These are phyloP conservation scores for Pseudogymnoascus sp. DNA, from an alignment of 2,329 filamentous ascomycete genomes.

Conservation along the genomic window DNA sequence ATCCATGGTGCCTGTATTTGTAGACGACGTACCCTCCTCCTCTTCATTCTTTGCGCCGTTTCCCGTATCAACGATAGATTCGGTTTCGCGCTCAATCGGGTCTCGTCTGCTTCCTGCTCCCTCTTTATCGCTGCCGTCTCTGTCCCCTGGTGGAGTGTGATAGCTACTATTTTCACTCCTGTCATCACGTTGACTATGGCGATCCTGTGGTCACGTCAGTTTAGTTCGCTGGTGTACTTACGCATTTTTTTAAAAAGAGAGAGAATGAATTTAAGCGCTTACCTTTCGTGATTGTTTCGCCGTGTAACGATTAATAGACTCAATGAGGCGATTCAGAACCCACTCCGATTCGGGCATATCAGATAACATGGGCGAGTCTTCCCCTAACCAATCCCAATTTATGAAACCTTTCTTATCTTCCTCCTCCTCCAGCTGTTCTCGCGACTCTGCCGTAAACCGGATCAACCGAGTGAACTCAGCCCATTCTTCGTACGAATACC, in stretches of 20 bases:
- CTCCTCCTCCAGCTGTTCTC: constrained; percentile 29
- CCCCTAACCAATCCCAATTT: constrained; percentile 66
- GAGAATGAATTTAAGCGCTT: not conserved
- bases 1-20: not conserved
- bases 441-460: constrained; percentile 38
- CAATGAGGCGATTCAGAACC: constrained; percentile 56
- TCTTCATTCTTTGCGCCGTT: not conserved
- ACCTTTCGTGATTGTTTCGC: constrained; percentile 22
- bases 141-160: not conserved
- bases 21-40: not conserved
- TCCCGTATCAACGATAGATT: not conserved
- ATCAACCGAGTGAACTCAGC: constrained; percentile 56
- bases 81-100: not conserved
- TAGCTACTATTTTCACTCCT: not conserved
- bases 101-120: not conserved
- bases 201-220: not conserved
- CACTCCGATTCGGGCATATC: constrained; percentile 56
- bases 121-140: not conserved
- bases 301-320: constrained; percentile 44
- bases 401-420: constrained; percentile 51
- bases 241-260: not conserved
- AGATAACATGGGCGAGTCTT: constrained; percentile 58
- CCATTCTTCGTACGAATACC: constrained; percentile 62
- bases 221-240: not conserved
- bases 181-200: not conserved